Conservation (phyloP, 768 basidiomycete genomes). For the Pleurotus giganteus region DNA sequence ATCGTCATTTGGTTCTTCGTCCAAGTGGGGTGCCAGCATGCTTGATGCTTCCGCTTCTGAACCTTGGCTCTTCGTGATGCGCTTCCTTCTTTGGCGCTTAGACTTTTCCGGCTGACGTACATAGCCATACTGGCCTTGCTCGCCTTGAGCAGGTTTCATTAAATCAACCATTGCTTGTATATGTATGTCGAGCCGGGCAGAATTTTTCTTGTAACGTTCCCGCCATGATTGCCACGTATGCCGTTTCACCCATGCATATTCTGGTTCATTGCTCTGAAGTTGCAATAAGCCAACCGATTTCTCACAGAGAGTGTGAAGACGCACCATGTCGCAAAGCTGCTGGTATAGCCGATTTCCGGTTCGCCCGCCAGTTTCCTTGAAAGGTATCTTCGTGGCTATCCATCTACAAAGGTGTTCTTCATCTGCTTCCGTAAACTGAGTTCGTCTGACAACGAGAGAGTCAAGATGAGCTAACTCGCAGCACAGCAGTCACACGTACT, state of each 20-base stretch:
- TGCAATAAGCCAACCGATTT: neutral
- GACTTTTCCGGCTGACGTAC: constrained; percentile 70
- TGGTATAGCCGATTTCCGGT: constrained; percentile 84
- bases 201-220: constrained; percentile 85
- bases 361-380: constrained; percentile 77
- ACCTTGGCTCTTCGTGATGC: constrained; percentile 27
- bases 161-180: constrained; percentile 68
- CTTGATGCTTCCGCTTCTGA: constrained; percentile 16
- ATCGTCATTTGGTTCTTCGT: constrained; percentile 1
- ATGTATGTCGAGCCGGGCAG: constrained; percentile 58
- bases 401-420: constrained; percentile 72
- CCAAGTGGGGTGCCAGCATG: constrained; percentile 5
- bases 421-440: constrained; percentile 75
- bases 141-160: constrained; percentile 65
- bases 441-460: constrained; percentile 51
- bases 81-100: constrained; percentile 54
- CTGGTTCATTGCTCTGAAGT: constrained; percentile 59
- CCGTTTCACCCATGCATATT: constrained; percentile 75
- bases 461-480: neutral
- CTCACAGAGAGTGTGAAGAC: constrained; percentile 5
- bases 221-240: constrained; percentile 93
- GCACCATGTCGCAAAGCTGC: constrained; percentile 72
- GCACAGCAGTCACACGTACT: constrained; percentile 42
- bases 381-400: constrained; percentile 83
- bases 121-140: constrained; percentile 82